These are phyloP conservation scores for Pythium inflatum DNA, from an alignment of 352 stramenopile genomes.

Conservation along the genomic window DNA sequence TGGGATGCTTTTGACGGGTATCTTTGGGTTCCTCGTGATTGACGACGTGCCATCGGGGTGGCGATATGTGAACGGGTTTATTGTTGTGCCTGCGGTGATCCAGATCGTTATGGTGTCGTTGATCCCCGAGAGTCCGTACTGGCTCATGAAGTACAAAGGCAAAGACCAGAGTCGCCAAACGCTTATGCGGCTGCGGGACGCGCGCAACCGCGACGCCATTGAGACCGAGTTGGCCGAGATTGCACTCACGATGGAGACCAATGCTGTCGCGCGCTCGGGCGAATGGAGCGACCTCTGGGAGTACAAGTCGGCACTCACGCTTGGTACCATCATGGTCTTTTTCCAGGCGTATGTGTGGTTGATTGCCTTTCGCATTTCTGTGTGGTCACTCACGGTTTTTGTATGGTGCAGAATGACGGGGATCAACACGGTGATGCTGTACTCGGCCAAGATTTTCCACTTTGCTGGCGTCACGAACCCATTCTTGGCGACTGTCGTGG, in stretches of 20 bases:
- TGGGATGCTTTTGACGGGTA: constrained; percentile 76
- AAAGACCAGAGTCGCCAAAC: constrained; percentile 38
- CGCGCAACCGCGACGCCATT: constrained; percentile 40
- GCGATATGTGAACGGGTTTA: constrained; percentile 79
- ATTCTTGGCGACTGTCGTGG: constrained; percentile 79
- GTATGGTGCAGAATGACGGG: constrained; percentile 68
- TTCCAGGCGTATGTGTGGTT: constrained; percentile 63
- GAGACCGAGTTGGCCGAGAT: constrained; percentile 72
- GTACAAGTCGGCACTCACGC: constrained; percentile 61
- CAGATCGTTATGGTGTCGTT: constrained; percentile 60
- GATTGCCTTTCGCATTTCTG: not conserved
- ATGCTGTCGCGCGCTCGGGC: constrained; percentile 35
- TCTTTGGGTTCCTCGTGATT: constrained; percentile 82
- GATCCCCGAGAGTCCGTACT: constrained; percentile 89
- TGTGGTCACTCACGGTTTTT: not conserved
- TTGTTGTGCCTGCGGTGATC: constrained; percentile 64
- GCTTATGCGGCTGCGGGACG: constrained; percentile 50
- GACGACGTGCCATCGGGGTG: constrained; percentile 82
- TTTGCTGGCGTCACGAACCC: constrained; percentile 88
- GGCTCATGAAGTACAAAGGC: constrained; percentile 82
- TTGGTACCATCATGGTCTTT: constrained; percentile 73
- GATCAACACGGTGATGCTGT: constrained; percentile 93
- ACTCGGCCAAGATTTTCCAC: constrained; percentile 91
- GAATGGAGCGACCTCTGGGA: constrained; percentile 57
- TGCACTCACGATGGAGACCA: constrained; percentile 60